Evolutionary conservation across 805 yeast species (phyloP), one percentile per base, ranked within the genome.

Genomic region (Teunomyces pallodes): DNA sequence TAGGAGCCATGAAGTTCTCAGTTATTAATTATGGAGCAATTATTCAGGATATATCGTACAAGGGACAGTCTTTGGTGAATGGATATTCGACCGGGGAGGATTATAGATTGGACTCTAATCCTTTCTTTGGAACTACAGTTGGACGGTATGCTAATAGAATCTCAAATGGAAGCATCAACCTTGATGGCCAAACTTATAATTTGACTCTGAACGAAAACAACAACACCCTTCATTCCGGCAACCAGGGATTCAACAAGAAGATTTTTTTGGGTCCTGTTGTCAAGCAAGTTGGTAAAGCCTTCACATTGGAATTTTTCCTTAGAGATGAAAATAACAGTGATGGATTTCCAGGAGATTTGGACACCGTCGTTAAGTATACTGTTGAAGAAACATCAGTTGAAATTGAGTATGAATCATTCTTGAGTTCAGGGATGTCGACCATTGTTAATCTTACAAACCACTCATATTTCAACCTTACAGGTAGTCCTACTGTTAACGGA

Each of bases 61-160:
- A 71, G 38, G 79, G 75, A 3, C 63, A 64, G 41, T 62, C 67
- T 14, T 65, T 76, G 31, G 76, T 70, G 3, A 56, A 66, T 41
- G 76, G 76, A 5, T 77, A 70, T 49, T 65, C 67, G 4, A 56
- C 61, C 36, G 71, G 68, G 27, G 54, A 46, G 5, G 64, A 61
- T 38, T 72, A 70, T 54, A 48, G 54, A 26, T 50, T 55, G 36
- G 51, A 60, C 14, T 59, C 69, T 29, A 75, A 79, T 56, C 81
- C 82, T 14, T 81, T 69, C 59, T 73, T 83, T 48, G 88, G 88
- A 32, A 81, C 87, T 27, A 79, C 86, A 14, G 75, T 83, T 35
- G 90, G 90, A 27, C 72, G 89, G 40, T 77, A 72, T 50, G 87
- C 87, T 46, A 84, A 84, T 61, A 72, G 89, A 49, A 76, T 84